Base-by-base conservation (phyloP, 805 yeast genomes). In the Teunomyces cretensis region DNA sequence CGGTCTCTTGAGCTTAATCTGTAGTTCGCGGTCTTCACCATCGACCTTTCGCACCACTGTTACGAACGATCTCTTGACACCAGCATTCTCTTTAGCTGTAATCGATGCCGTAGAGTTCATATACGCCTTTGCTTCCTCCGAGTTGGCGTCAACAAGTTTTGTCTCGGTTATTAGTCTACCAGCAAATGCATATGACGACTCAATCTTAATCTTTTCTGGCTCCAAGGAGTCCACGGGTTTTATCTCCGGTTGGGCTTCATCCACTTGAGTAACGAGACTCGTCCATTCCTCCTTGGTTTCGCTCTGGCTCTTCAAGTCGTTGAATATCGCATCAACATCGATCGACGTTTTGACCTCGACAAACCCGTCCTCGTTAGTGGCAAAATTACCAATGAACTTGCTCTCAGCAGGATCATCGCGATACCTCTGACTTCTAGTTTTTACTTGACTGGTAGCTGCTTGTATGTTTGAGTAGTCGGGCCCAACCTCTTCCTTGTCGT, bases 81-180 rank as follows among this genome's bases (percentile, higher is more conserved):
- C 41, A 6, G 48, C 38, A 13, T 41, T 40, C 2, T 46, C 56
- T 8, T 47, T 43, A 14, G 47, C 39, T 15, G 62, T 52, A 2
- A 67, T 42, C 1, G 72, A 68, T 22, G 71, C 74, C 1, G 81
- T 67, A 1, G 85, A 80, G 48, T 78, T 79, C 35, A 88, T 62
- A 56, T 84, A 89, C 14, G 91, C 96, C 52, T 80, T 81, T 0
- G 95, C 98, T 61, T 89, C 97, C 11, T 94, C 94, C 7, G 96
- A 86, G 38, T 80, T 74, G 6, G 76, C 78, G 39, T 81, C 85
- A 1, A 94, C 97, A 64, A 76, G 72, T 63, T 88, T 89, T 47
- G 84, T 83, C 57, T 91, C 96, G 0, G 85, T 79, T 1, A 86
- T 74, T 2, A 81, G 72, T 55, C 86, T 86, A 5, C 97, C 97